Percentiles rank a stretch among this genome's conserved stretches.
Conservation (phyloP, 805 yeast genomes). For the Ogataea polymorpha region DNA sequence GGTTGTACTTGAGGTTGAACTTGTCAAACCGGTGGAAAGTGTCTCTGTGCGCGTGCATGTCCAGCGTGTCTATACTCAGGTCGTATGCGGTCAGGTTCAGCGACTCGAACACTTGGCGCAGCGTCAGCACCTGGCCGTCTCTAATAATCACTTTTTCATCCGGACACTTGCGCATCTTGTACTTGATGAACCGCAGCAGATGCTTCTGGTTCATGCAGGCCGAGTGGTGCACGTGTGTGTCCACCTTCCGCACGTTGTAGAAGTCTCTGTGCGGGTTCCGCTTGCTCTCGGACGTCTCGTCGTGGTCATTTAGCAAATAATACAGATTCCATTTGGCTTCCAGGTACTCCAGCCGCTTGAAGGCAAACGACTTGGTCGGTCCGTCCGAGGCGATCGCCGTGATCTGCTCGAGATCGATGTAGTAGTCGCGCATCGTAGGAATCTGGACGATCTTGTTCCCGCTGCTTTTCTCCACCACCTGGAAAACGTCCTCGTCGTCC, state of each 20-base stretch:
- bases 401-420: conserved; percentile 73
- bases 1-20: conserved; percentile 94
- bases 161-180: conserved; percentile 82
- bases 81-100: conserved; percentile 91
- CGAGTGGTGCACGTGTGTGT: conserved; percentile 97
- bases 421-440: conserved; percentile 85
- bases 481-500: conserved; percentile 68
- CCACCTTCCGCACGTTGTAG: conserved; percentile 94
- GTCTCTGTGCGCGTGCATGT: conserved; percentile 99
- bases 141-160: conserved; percentile 90
- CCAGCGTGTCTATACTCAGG: conserved; percentile 91
- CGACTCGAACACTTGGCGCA: conserved; percentile 88
- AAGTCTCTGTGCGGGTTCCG: conserved; percentile 96
- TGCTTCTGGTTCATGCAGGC: conserved; percentile 99
- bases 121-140: conserved; percentile 83
- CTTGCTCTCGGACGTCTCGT: conserved; percentile 87
- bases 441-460: conserved; percentile 49
- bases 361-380: conserved; percentile 94
- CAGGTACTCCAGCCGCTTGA: conserved; percentile 84
- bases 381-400: conserved; percentile 85
- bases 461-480: conserved; percentile 33
- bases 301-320: conserved; percentile 82
- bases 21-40: conserved; percentile 97
- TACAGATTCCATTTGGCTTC: conserved; percentile 98
- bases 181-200: conserved; percentile 87